Evolutionary conservation across 768 basidiomycete genomes (phyloP).

Genomic region (Lactarius hatsudake): DNA sequence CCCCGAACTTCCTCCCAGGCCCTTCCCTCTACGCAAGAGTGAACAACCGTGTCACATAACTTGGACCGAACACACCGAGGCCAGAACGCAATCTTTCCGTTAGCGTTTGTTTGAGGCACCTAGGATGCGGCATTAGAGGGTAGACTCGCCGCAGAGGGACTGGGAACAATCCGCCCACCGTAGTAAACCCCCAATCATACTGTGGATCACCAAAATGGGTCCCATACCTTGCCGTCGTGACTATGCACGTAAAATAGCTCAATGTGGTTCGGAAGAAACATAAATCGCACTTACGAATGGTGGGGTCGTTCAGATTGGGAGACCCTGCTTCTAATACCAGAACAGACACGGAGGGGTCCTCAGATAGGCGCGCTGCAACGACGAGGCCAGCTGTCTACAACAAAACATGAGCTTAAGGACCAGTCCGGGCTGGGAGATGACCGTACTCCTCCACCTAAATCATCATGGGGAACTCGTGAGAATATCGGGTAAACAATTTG

Average conservation of each 20-base stretch:
- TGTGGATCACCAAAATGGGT: neutral
- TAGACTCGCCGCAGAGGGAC: neutral
- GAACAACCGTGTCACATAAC: neutral
- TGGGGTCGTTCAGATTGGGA: conserved; percentile 21
- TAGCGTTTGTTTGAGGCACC: conserved; percentile 18
- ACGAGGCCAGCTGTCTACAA: conserved; percentile 24
- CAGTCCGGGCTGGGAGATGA: neutral
- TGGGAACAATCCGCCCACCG: neutral
- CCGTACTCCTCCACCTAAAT: conserved; percentile 20
- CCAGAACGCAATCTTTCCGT: conserved; percentile 1
- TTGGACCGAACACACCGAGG: neutral
- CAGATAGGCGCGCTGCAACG: conserved; percentile 25
- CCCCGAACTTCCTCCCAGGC: conserved; percentile 29
- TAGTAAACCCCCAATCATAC: conserved; percentile 22
- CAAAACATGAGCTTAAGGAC: neutral
- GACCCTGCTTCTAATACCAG: conserved; percentile 25
- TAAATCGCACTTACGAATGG: conserved; percentile 5
- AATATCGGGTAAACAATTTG: no score
- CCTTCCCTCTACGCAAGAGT: conserved; percentile 29
- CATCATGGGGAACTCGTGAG: neutral
- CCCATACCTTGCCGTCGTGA: neutral
- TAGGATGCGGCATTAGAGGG: neutral
- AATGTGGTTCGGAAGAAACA: no score
- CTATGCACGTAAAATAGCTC: neutral
- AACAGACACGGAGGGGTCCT: conserved; percentile 24